These are phyloP conservation scores for Candida boidinii DNA, from an alignment of 805 yeast genomes.

Conservation along the genomic window DNA sequence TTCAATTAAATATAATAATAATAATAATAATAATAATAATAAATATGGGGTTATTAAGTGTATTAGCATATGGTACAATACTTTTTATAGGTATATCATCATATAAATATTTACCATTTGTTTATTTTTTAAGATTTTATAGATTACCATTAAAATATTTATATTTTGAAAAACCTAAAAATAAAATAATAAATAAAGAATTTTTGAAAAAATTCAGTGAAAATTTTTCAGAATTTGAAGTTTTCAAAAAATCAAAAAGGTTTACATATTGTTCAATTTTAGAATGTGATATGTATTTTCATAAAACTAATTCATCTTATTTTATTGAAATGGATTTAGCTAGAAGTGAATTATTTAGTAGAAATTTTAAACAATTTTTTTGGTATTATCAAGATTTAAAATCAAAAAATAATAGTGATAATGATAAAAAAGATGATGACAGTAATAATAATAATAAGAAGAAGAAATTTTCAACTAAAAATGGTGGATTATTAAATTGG, in stretches of 20 bases:
- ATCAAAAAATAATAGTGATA: conserved; percentile 12
- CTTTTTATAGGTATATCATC: conserved; percentile 24
- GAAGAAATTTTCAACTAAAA: too few species aligned
- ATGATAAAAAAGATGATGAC: conserved; percentile 25
- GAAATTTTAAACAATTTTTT: conserved; percentile 50
- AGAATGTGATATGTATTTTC: conserved; percentile 82
- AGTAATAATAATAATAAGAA: too few species aligned
- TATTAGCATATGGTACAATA: too few species aligned
- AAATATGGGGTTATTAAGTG: too few species aligned
- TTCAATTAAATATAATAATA: too few species aligned
- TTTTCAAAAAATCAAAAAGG: conserved; percentile 34
- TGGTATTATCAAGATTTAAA: conserved; percentile 31
- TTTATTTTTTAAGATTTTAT: conserved; percentile 58
- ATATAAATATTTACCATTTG: conserved; percentile 61
- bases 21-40: too few species aligned
- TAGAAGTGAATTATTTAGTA: conserved; percentile 53
- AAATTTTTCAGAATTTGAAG: conserved; percentile 15
- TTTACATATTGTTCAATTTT: conserved; percentile 45
- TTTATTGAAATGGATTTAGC: conserved; percentile 74
- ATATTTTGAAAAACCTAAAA: conserved; percentile 23
- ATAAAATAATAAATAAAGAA: conserved; percentile 7
- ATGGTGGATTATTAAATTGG: conserved; percentile 21
- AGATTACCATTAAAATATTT: conserved; percentile 32
- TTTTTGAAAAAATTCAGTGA: conserved; percentile 20
- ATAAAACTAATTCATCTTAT: conserved; percentile 83